phyloP scores from a whole-genome alignment of 192 early-diverging fungal species.

The Coemansia asiatica region DNA sequence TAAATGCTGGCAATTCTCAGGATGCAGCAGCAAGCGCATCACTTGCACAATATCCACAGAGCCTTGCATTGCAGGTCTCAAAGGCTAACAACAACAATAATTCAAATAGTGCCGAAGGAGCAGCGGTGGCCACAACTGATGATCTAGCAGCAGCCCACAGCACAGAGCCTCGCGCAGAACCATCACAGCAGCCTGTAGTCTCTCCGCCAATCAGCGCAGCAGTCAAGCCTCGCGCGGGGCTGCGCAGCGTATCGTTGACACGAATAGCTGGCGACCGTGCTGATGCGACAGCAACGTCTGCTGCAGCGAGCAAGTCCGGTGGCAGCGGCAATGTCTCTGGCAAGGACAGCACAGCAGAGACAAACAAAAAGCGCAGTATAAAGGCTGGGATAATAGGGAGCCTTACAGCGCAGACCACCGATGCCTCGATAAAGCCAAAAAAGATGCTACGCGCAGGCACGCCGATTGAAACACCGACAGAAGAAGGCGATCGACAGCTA shows the following conservation, averaged over 20 bases:
- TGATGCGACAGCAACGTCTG: conserved; percentile 11
- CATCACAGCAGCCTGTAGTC: background rate
- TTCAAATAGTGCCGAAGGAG: conserved; percentile 7
- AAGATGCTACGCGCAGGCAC: conserved; percentile 25
- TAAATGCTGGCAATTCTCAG: conserved; percentile 11
- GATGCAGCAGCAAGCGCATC: conserved; percentile 11
- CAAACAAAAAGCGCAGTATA: background rate
- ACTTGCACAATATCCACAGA: conserved; percentile 32
- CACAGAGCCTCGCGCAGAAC: background rate
- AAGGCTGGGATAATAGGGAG: conserved; percentile 3
- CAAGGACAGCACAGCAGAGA: conserved; percentile 20
- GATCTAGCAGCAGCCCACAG: background rate
- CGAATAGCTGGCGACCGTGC: conserved; percentile 22
- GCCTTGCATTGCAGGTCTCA: conserved; percentile 21
- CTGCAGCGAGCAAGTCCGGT: conserved; percentile 14
- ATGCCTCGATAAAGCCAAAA: background rate
- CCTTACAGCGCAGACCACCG: conserved; percentile 10
- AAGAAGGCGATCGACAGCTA: conserved; percentile 51
- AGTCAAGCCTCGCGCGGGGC: conserved; percentile 5
- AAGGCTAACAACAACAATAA: conserved; percentile 7
- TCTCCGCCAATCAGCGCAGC: background rate
- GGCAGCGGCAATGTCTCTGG: conserved; percentile 24
- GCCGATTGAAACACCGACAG: conserved; percentile 39
- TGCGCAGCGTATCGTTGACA: conserved; percentile 48
- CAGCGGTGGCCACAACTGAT: background rate